These are phyloP conservation scores for Asterochloris sp. DNA, from an alignment of 139 green algal species.

Conservation along the genomic window DNA sequence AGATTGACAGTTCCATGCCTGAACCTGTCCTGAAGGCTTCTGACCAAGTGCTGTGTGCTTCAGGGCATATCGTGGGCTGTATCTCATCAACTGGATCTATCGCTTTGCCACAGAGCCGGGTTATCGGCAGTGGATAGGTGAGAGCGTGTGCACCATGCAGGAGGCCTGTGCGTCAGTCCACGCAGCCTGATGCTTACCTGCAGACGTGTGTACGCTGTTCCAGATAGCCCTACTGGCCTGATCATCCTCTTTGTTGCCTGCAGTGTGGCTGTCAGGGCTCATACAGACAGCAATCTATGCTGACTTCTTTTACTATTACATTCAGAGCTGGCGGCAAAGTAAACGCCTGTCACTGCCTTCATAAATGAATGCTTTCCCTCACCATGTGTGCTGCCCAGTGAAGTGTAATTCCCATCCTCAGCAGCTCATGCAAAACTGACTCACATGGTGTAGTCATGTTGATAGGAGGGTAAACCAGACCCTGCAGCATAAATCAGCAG, in stretches of 20 bases:
- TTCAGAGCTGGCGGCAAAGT: conserved; percentile 81
- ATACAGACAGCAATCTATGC: conserved; percentile 94
- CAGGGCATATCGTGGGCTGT: conserved; percentile 89
- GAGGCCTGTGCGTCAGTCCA: too few relatives aligned
- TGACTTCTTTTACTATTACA: conserved; percentile 99
- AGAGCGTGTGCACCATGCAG: neutral
- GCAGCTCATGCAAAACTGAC: too few relatives aligned
- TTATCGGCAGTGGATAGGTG: conserved; percentile 91
- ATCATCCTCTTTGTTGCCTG: neutral
- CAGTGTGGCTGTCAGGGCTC: conserved; percentile 79
- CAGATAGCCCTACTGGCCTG: too few relatives aligned
- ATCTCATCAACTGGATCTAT: conserved; percentile 99
- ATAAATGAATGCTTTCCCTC: conserved; percentile 22
- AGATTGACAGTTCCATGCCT: too few relatives aligned
- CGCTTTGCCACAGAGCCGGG: conserved; percentile 86
- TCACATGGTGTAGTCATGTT: too few relatives aligned
- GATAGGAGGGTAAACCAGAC: too few relatives aligned
- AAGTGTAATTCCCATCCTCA: too few relatives aligned
- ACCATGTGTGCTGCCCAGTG: neutral
- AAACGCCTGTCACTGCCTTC: conserved; percentile 81
- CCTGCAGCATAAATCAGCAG: too few relatives aligned
- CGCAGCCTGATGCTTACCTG: neutral
- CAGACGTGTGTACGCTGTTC: neutral
- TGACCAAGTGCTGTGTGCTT: neutral
- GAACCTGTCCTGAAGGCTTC: neutral